Conservation (phyloP, 2,329 filamentous ascomycete species). For the Hypoxylon sp. region DNA sequence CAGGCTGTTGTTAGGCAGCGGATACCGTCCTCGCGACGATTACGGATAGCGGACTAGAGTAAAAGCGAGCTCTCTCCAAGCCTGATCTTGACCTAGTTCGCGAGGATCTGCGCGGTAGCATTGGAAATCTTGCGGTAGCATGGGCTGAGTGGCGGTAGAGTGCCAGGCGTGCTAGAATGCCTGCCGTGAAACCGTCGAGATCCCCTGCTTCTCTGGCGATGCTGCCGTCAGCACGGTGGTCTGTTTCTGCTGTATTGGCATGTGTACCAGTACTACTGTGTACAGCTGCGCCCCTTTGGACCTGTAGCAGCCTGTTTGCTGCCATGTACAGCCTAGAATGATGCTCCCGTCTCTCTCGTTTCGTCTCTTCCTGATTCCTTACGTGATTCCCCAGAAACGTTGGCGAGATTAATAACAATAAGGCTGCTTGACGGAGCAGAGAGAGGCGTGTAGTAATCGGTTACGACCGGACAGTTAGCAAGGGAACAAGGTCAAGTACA, state of each 20-base stretch:
- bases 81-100: conserved; percentile 22
- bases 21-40: too few relatives aligned
- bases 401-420: neutral
- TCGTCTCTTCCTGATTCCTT: too few relatives aligned
- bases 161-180: too few relatives aligned
- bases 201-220: conserved; percentile 18
- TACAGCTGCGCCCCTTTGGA: conserved; percentile 34
- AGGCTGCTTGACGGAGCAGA: neutral
- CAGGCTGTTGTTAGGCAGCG: too few relatives aligned
- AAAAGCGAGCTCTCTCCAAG: conserved; percentile 20
- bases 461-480: neutral
- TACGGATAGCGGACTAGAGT: conserved; percentile 1
- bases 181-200: conserved; percentile 29
- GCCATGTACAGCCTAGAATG: too few relatives aligned
- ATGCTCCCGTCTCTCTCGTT: too few relatives aligned
- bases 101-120: conserved; percentile 25
- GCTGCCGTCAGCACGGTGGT: conserved; percentile 21
- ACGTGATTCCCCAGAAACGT: conserved; percentile 21
- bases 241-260: conserved; percentile 12
- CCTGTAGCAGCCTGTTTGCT: too few relatives aligned
- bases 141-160: conserved; percentile 26
- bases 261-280: too few relatives aligned
- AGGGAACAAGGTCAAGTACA: too few relatives aligned
- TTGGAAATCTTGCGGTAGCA: conserved; percentile 23
- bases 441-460: too few relatives aligned